phyloP scores from a whole-genome alignment of 305 asterid genomes.

The Fraxinus paxiana region DNA sequence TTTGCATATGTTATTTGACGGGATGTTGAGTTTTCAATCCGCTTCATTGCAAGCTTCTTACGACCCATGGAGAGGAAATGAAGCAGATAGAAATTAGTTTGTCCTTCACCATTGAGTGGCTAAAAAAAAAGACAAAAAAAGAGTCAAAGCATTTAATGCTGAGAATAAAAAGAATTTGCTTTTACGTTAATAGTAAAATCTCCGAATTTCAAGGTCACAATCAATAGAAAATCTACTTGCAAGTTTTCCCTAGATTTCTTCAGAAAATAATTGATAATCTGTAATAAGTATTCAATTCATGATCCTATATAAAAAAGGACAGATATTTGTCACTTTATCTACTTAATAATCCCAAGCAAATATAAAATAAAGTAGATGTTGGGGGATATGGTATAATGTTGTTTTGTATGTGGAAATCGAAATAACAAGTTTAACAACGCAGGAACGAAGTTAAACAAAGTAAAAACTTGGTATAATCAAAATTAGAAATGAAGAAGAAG shows the following conservation, averaged over 20 bases:
- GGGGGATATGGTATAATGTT: too few species aligned
- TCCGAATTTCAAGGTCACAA: not conserved
- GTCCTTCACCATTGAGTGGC: not conserved
- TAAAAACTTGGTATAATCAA: too few species aligned
- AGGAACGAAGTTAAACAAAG: too few species aligned
- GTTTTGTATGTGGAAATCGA: too few species aligned
- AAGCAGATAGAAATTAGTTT: not conserved
- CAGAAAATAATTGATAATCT: constrained; percentile 9
- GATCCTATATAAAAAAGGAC: constrained; percentile 10
- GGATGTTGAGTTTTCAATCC: constrained; percentile 46
- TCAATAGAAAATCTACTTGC: constrained; percentile 25
- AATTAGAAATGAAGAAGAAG: too few species aligned
- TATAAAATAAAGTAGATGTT: not conserved
- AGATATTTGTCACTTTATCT: not conserved
- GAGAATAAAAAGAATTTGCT: not conserved
- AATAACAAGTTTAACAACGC: too few species aligned
- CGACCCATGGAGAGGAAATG: constrained; percentile 43
- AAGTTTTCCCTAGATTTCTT: constrained; percentile 3
- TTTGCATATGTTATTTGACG: constrained; percentile 48
- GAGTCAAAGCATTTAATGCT: constrained; percentile 24
- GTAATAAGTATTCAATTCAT: constrained; percentile 2
- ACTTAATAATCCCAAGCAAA: not conserved
- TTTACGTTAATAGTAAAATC: constrained; percentile 8
- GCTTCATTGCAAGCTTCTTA: constrained; percentile 48
- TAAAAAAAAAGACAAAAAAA: not conserved